Evolutionary conservation across 2,329 filamentous ascomycete genomes (phyloP).

Genomic region (Xylariaceae sp.): DNA sequence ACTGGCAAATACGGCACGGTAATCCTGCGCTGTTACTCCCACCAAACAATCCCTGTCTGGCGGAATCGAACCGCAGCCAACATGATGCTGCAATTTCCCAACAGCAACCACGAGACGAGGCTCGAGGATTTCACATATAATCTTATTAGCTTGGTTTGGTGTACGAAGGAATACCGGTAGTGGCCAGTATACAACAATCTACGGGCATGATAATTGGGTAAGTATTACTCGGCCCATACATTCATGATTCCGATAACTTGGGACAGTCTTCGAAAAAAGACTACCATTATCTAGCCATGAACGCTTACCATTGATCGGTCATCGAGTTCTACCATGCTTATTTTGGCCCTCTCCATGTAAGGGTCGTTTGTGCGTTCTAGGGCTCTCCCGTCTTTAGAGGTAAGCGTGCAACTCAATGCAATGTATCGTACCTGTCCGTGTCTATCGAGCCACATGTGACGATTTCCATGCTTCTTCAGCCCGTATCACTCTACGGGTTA

Average conservation of each 20-base stretch:
- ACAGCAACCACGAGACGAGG: too few species aligned
- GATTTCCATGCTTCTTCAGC: too few species aligned
- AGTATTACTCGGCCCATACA: too few species aligned
- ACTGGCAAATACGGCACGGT: neutral
- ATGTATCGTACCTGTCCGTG: too few species aligned
- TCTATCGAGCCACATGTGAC: too few species aligned
- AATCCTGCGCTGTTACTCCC: neutral
- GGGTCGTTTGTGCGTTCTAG: neutral
- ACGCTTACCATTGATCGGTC: neutral
- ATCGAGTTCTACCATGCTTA: neutral
- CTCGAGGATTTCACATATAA: too few species aligned
- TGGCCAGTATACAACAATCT: too few species aligned
- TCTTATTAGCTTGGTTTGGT: too few species aligned
- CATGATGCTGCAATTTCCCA: too few species aligned
- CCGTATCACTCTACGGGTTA: too few species aligned
- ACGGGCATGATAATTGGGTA: too few species aligned
- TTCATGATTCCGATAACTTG: constrained; percentile 14
- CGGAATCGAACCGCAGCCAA: constrained; percentile 7
- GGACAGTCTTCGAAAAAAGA: constrained; percentile 4
- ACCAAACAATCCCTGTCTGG: neutral
- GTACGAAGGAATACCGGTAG: too few species aligned
- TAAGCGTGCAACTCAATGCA: constrained; percentile 1
- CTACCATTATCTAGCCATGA: neutral
- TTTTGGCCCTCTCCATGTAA: neutral
- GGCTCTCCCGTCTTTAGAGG: neutral